A percentile compares a stretch with the other conserved stretches of the same genome.
These are phyloP conservation scores for Bruguiera parviflora DNA, from an alignment of 345 rosid species.

Conservation along the genomic window DNA sequence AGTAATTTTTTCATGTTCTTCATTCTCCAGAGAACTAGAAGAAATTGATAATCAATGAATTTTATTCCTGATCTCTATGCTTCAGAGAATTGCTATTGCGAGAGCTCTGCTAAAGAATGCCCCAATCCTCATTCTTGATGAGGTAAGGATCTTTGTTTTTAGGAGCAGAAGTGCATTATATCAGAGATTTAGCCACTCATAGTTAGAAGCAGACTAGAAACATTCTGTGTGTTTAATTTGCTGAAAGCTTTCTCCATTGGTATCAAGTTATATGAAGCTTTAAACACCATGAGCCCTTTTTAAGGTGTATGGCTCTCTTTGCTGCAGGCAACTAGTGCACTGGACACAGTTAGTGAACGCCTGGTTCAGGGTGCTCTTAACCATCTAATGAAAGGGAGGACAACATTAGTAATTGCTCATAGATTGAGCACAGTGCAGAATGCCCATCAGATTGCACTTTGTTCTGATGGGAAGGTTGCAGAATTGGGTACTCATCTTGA, in stretches of 20 bases:
- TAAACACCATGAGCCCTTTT: neutral
- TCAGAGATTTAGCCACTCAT: neutral
- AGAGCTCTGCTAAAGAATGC: slow-evolving; percentile 92
- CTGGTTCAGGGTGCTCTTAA: slow-evolving; percentile 85
- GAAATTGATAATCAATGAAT: neutral
- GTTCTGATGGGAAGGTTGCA: slow-evolving; percentile 68
- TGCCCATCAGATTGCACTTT: slow-evolving; percentile 83
- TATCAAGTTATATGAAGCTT: neutral
- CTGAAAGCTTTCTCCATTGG: slow-evolving; percentile 2
- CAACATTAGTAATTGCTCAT: slow-evolving; percentile 92
- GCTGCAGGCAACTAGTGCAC: slow-evolving; percentile 84
- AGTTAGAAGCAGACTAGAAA: no score
- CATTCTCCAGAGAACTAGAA: neutral
- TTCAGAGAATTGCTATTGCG: slow-evolving; percentile 90
- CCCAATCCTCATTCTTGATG: slow-evolving; percentile 83
- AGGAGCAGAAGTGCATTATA: neutral
- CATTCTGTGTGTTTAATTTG: neutral
- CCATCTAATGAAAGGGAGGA: slow-evolving; percentile 86
- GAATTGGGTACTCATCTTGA: slow-evolving; percentile 86
- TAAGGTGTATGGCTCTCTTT: neutral
- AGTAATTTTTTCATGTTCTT: neutral
- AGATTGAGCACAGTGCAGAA: slow-evolving; percentile 93
- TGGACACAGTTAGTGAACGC: slow-evolving; percentile 79
- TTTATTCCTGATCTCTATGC: slow-evolving; percentile 13
- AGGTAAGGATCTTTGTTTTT: slow-evolving; percentile 42